Percentiles rank a stretch among this genome's conserved stretches.
These are phyloP conservation scores for Discostella stelligera DNA, from an alignment of 352 stramenopile genomes.

Conservation along the genomic window DNA sequence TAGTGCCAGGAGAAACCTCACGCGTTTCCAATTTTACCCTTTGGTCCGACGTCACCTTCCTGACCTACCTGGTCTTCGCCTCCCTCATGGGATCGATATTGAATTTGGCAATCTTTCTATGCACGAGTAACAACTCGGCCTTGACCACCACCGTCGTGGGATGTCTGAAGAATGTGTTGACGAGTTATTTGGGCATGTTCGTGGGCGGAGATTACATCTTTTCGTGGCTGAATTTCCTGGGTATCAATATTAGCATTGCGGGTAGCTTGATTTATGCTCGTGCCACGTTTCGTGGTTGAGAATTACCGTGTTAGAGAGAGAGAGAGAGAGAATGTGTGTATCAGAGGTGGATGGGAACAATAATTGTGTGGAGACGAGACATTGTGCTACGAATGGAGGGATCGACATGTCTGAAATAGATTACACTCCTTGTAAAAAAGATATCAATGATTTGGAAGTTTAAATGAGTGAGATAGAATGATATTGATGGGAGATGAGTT, in stretches of 20 bases:
- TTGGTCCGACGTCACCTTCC: conserved; percentile 50
- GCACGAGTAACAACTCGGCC: conserved; percentile 71
- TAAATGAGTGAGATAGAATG: no score
- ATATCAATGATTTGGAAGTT: not conserved
- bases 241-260: conserved; percentile 59
- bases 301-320: no score
- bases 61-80: conserved; percentile 48
- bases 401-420: not conserved
- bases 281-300: conserved; percentile 42
- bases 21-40: conserved; percentile 44
- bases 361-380: not conserved
- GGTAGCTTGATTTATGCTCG: conserved; percentile 50
- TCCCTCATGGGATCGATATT: conserved; percentile 63
- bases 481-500: no score
- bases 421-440: not conserved
- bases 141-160: conserved; percentile 79
- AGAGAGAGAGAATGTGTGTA: not conserved
- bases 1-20: conserved; percentile 42
- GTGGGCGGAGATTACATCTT: conserved; percentile 75
- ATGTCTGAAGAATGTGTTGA: conserved; percentile 71
- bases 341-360: not conserved
- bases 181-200: conserved; percentile 75
- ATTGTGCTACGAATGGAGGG: not conserved
- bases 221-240: conserved; percentile 65
- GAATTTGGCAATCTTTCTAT: conserved; percentile 81